phyloP scores from a whole-genome alignment of 352 stramenopile species.

The Phytopythium chamaehyphon region DNA sequence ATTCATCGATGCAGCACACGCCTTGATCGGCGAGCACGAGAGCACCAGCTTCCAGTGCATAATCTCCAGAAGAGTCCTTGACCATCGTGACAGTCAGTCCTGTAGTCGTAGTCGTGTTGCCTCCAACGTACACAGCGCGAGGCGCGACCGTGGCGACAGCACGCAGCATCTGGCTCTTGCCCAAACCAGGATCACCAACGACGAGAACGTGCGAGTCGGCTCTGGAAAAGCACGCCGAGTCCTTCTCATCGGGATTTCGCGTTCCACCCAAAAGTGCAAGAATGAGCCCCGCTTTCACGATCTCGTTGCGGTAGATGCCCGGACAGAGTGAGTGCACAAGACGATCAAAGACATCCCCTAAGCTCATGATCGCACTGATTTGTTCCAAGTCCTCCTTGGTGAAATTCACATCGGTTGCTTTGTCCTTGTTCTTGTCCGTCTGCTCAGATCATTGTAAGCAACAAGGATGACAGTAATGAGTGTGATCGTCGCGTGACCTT shows the following conservation, averaged over 20 bases:
- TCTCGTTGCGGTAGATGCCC: constrained; percentile 96
- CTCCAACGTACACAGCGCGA: constrained; percentile 95
- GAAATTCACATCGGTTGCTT: constrained; percentile 66
- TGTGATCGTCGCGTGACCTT: not conserved
- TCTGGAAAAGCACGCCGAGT: constrained; percentile 66
- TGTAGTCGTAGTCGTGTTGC: constrained; percentile 95
- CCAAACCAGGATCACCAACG: constrained; percentile 94
- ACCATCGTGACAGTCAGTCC: constrained; percentile 96
- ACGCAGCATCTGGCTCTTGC: constrained; percentile 95
- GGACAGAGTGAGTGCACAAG: constrained; percentile 95
- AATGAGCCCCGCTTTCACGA: constrained; percentile 97
- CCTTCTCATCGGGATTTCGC: constrained; percentile 53
- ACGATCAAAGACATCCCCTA: constrained; percentile 91
- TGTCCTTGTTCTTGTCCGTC: constrained; percentile 45
- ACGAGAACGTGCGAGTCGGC: constrained; percentile 95
- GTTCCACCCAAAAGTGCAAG: constrained; percentile 94
- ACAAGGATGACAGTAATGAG: not conserved
- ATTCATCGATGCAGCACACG: constrained; percentile 98
- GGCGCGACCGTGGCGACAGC: constrained; percentile 89
- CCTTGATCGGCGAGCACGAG: constrained; percentile 94
- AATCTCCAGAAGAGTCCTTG: constrained; percentile 91
- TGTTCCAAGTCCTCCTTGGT: constrained; percentile 89
- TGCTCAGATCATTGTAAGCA: constrained; percentile 4
- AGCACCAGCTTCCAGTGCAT: constrained; percentile 90
- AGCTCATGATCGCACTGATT: constrained; percentile 88